Conservation (phyloP, 2,329 filamentous ascomycete species). For the Fusarium pseudonygamai region DNA sequence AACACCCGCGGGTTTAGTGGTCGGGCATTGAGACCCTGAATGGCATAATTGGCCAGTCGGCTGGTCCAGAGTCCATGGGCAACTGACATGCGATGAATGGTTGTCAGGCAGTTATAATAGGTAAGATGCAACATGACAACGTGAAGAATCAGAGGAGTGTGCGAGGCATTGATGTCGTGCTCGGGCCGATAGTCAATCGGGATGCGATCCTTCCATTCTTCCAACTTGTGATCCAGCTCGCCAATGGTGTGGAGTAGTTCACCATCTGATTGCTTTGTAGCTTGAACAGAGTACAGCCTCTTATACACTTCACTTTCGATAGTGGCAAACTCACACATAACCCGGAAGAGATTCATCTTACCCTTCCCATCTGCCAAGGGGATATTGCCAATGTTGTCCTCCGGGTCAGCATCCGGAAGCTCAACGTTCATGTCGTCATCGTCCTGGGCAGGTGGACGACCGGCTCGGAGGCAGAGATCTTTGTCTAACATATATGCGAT, state of each 20-base stretch:
- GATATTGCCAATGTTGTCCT: constrained; percentile 94
- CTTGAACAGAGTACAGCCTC: constrained; percentile 89
- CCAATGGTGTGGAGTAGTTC: constrained; percentile 96
- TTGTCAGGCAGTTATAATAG: constrained; percentile 98
- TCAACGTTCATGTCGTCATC: constrained; percentile 92
- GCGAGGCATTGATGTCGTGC: constrained; percentile 91
- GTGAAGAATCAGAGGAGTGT: constrained; percentile 93
- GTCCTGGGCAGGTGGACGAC: constrained; percentile 68
- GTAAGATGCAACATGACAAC: constrained; percentile 94
- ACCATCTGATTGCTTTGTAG: constrained; percentile 89
- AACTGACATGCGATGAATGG: constrained; percentile 97
- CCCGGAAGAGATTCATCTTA: constrained; percentile 93
- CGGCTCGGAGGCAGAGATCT: constrained; percentile 68
- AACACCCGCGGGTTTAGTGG: constrained; percentile 95
- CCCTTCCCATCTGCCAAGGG: constrained; percentile 87
- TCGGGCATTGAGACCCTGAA: constrained; percentile 89
- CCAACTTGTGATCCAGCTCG: constrained; percentile 87
- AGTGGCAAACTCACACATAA: constrained; percentile 89
- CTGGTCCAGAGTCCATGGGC: constrained; percentile 99
- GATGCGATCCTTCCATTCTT: constrained; percentile 96
- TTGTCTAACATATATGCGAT: constrained; percentile 73
- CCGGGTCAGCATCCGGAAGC: constrained; percentile 87
- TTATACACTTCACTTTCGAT: constrained; percentile 97
- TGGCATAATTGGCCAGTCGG: constrained; percentile 91
- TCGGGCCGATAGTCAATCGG: constrained; percentile 97